These are phyloP conservation scores for Friedmanniomyces endolithicus DNA, from an alignment of 495 filamentous ascomycete genomes.

Conservation along the genomic window DNA sequence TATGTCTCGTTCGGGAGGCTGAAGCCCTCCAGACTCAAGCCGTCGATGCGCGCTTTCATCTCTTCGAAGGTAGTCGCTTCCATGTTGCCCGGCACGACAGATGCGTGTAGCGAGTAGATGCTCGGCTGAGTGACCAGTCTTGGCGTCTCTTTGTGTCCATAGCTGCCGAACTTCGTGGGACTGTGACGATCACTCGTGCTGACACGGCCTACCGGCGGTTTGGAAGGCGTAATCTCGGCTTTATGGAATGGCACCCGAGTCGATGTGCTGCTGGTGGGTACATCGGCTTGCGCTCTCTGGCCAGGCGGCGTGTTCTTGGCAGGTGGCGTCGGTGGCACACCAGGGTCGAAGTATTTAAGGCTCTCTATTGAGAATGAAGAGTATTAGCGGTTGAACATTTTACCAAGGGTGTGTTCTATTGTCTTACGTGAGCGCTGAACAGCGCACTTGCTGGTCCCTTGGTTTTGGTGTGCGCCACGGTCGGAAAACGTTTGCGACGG, in stretches of 20 bases:
- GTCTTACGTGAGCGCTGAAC: slow-evolving; percentile 17
- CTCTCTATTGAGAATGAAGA: too few species aligned
- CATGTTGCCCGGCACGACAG: slow-evolving; percentile 10
- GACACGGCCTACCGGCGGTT: slow-evolving; percentile 5
- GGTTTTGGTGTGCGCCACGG: neutral
- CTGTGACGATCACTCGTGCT: slow-evolving; percentile 9
- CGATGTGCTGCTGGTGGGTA: neutral
- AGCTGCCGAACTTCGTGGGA: slow-evolving; percentile 18
- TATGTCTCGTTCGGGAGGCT: slow-evolving; percentile 7
- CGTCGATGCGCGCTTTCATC: slow-evolving; percentile 16
- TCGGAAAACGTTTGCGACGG: slow-evolving; percentile 2
- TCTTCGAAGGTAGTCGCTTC: slow-evolving; percentile 15
- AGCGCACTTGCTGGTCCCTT: neutral
- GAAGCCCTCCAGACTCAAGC: slow-evolving; percentile 19
- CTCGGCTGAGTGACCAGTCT: slow-evolving; percentile 15
- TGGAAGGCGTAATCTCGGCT: neutral
- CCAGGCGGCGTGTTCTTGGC: slow-evolving; percentile 23
- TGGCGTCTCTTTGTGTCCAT: slow-evolving; percentile 12
- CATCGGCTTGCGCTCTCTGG: slow-evolving; percentile 2
- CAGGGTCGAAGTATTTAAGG: slow-evolving; percentile 17
- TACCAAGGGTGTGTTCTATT: too few species aligned
- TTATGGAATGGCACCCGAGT: slow-evolving; percentile 1
- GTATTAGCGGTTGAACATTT: too few species aligned
- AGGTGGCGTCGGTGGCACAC: slow-evolving; percentile 20
- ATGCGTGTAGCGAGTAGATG: slow-evolving; percentile 17